These are phyloP conservation scores for Theobroma cacao DNA, from an alignment of 345 rosid species.

Conservation along the genomic window DNA sequence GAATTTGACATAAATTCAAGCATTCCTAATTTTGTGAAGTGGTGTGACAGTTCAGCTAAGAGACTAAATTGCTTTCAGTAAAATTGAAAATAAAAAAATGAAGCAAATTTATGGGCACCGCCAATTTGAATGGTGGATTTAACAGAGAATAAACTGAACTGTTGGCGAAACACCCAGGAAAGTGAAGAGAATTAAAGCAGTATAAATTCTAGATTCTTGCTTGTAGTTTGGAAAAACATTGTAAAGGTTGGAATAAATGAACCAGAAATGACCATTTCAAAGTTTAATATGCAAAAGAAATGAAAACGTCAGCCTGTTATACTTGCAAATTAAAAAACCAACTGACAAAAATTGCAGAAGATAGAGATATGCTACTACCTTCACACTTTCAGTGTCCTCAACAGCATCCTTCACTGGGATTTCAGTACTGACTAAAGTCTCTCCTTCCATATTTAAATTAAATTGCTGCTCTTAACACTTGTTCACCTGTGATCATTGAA, in stretches of 20 bases:
- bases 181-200: not conserved
- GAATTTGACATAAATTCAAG: not conserved
- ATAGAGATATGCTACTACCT: slow-evolving; percentile 39
- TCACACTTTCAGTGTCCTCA: slow-evolving; percentile 38
- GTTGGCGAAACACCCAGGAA: not conserved
- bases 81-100: not conserved
- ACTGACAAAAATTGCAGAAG: slow-evolving; percentile 3
- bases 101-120: too few relatives aligned
- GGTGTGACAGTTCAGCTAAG: not conserved
- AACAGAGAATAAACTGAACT: not conserved
- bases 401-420: slow-evolving; percentile 47
- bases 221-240: not conserved
- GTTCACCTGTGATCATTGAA: slow-evolving; percentile 12
- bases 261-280: not conserved
- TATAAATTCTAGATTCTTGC: too few relatives aligned
- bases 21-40: not conserved
- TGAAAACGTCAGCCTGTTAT: not conserved
- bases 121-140: not conserved
- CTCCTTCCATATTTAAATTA: slow-evolving; percentile 56
- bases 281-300: not conserved
- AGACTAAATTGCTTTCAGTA: not conserved
- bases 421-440: slow-evolving; percentile 45
- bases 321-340: not conserved
- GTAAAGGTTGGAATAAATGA: not conserved
- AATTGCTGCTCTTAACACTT: not conserved